Evolutionary conservation across 495 filamentous ascomycete genomes (phyloP).

Genomic region (Aspergillus hancockii): DNA sequence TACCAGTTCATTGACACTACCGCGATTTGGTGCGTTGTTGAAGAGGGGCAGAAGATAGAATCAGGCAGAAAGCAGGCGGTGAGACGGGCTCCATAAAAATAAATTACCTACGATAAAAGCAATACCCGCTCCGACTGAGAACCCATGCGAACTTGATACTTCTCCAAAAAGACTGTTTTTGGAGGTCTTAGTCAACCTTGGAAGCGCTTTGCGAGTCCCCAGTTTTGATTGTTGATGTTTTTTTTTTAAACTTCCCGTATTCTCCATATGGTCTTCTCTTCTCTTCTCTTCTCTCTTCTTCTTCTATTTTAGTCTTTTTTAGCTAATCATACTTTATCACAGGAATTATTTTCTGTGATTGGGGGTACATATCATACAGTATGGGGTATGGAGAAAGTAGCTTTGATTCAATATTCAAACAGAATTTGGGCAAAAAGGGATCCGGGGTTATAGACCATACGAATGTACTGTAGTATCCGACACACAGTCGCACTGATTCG

Average conservation of each 20-base stretch:
- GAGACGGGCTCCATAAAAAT: neutral
- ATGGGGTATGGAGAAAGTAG: neutral
- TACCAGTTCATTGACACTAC: neutral
- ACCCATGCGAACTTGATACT: neutral
- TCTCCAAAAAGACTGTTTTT: neutral
- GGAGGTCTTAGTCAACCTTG: neutral
- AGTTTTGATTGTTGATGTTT: neutral
- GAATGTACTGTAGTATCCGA: neutral
- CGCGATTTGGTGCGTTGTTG: constrained; percentile 16
- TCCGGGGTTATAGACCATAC: neutral
- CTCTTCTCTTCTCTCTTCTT: neutral
- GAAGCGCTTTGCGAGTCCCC: too few relatives aligned
- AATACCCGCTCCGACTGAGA: neutral
- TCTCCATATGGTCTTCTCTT: neutral
- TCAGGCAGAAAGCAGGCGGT: constrained; percentile 10
- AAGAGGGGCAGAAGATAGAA: constrained; percentile 23
- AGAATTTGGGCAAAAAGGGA: neutral
- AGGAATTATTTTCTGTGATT: neutral
- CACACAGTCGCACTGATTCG: neutral
- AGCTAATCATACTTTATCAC: neutral
- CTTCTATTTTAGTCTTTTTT: too few relatives aligned
- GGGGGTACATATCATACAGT: neutral
- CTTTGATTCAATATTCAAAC: neutral
- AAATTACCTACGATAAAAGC: neutral
- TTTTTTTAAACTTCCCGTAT: neutral